Evolutionary conservation across 257 asterid species (phyloP).

Genomic region (Nicotiana undulata): DNA sequence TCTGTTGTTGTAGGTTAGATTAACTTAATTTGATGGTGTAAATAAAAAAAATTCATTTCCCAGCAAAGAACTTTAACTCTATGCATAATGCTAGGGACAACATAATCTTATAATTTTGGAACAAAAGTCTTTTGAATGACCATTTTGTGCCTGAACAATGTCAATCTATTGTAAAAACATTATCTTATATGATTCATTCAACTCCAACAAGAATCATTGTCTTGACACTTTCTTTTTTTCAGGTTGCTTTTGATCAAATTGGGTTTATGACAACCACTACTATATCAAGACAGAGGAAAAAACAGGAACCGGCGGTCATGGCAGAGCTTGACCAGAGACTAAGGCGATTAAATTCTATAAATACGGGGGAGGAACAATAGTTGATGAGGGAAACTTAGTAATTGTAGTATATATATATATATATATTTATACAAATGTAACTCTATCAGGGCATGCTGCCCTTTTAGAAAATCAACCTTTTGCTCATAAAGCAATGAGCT

Average conservation of each 20-base stretch:
- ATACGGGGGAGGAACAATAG: constrained; percentile 30
- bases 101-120: background rate
- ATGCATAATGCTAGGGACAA: background rate
- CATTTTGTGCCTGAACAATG: background rate
- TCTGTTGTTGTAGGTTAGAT: background rate
- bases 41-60: background rate
- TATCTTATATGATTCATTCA: background rate
- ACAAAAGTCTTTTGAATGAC: background rate
- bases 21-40: background rate
- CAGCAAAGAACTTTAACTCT: background rate
- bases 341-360: constrained; percentile 50
- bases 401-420: background rate
- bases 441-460: constrained; percentile 3
- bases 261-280: constrained; percentile 73
- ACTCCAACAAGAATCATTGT: background rate
- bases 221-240: background rate
- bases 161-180: background rate
- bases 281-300: constrained; percentile 83
- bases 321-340: constrained; percentile 91
- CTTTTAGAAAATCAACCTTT: background rate
- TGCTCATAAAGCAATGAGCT: background rate
- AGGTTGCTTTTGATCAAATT: constrained; percentile 85
- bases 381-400: background rate
- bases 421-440: background rate
- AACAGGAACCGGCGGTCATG: constrained; percentile 94